These are phyloP conservation scores for Leishmania major DNA, from an alignment of 208 protist species.

Conservation along the genomic window DNA sequence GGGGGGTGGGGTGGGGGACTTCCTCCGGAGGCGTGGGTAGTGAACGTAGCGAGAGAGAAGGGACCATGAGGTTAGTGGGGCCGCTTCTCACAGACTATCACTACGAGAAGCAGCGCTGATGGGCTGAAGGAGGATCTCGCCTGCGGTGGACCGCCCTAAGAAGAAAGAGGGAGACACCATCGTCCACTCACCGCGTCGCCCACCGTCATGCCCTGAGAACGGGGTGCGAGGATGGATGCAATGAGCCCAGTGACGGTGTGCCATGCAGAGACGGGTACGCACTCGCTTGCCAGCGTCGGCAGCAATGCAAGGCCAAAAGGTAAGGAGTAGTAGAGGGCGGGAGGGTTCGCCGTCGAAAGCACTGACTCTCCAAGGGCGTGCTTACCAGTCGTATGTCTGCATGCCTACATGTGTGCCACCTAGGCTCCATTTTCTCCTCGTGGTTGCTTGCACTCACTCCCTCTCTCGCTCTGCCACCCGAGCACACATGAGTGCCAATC, in stretches of 20 bases:
- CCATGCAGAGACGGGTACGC: too few relatives aligned
- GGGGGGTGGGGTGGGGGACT: background rate
- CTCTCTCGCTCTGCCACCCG: background rate
- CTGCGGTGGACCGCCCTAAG: background rate
- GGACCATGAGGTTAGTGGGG: background rate
- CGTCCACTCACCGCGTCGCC: background rate
- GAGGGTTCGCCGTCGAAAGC: background rate
- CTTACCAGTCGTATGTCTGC: background rate
- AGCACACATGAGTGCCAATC: background rate
- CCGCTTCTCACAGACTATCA: background rate
- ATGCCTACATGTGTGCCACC: background rate
- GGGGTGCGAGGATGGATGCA: background rate
- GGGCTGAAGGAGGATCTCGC: background rate
- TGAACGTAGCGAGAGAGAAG: background rate
- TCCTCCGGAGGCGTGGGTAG: background rate
- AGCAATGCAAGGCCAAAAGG: too few relatives aligned
- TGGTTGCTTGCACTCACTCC: background rate
- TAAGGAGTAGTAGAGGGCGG: slow-evolving; percentile 1
- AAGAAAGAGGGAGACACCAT: background rate
- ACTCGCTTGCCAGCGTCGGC: too few relatives aligned
- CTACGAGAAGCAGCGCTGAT: background rate
- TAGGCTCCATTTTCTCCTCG: background rate
- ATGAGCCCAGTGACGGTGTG: too few relatives aligned
- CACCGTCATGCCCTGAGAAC: background rate
- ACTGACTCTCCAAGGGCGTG: too few relatives aligned